phyloP scores from a whole-genome alignment of 1,139 yeast species.

The Fermentozyma sake region DNA sequence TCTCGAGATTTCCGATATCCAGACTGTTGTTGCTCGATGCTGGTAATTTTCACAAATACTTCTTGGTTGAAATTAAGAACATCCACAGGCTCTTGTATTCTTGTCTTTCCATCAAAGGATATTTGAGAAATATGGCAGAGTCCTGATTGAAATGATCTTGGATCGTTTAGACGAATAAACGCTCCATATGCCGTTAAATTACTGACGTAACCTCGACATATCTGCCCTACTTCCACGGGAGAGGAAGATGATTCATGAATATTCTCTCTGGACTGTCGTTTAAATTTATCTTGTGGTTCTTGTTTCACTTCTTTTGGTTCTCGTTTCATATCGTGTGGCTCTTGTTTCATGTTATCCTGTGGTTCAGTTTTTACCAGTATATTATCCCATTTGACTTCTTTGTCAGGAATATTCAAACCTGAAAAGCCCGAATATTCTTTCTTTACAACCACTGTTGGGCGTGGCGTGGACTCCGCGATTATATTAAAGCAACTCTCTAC shows the following conservation, averaged over 20 bases:
- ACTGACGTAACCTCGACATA: constrained; percentile 59
- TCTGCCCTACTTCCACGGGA: constrained; percentile 30
- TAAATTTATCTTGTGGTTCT: too few species aligned
- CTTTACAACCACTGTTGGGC: constrained; percentile 2
- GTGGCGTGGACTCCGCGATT: constrained; percentile 2
- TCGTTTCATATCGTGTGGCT: constrained; percentile 3
- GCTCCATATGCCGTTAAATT: constrained; percentile 72
- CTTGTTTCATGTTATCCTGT: constrained; percentile 3
- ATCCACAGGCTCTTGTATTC: constrained; percentile 58
- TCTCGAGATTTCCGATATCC: constrained; percentile 8
- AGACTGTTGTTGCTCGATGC: constrained; percentile 26
- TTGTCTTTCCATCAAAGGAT: constrained; percentile 35
- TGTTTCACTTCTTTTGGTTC: constrained; percentile 11
- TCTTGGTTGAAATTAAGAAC: constrained; percentile 52
- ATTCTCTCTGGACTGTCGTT: constrained; percentile 2
- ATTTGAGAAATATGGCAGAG: constrained; percentile 77
- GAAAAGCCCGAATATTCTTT: constrained; percentile 7
- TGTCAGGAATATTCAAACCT: constrained; percentile 15
- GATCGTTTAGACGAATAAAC: constrained; percentile 45
- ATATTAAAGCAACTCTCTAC: constrained; percentile 31
- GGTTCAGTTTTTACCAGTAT: constrained; percentile 1
- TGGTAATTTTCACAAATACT: constrained; percentile 60
- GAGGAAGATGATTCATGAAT: constrained; percentile 3
- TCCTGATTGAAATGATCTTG: constrained; percentile 40
- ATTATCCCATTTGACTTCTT: constrained; percentile 1